Evolutionary conservation across 352 stramenopile species (phyloP), one percentile per base, ranked within the genome.

Genomic region (Nothophytophthora sp.): DNA sequence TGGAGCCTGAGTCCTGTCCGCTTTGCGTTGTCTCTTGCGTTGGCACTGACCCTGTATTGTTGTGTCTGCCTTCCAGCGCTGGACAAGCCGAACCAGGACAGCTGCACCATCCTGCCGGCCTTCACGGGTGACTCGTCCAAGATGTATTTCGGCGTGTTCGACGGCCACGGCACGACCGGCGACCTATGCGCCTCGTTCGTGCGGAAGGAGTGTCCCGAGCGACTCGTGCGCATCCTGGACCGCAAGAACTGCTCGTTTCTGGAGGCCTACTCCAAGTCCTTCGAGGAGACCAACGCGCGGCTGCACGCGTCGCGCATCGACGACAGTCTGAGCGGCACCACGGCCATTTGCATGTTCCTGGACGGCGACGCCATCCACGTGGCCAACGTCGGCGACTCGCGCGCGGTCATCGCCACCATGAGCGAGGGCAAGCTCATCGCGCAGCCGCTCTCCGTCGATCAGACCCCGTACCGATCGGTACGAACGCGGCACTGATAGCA

Each of bases 81-180:
- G 3, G 78, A 98, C 72, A 99, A 99, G 71, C 75, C 94, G 5
- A 99, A 99, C 69, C 97, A 99, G 70, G 97, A 99, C 72, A 78
- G 81, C 19, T 99, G 95, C 70, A 85, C 76, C 18, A 83, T 95
- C 42, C 74, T 93, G 19, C 81, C 82, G 18, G 75, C 73, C 25
- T 95, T 95, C 63, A 89, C 78, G 41, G 79, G 76, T 5, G 81
- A 95, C 48, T 47, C 81, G 12, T 45, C 52, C 15, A 90, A 92
- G 56, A 86, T 93, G 51, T 92, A 92, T 57, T 95, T 95, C 54
- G 86, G 86, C 19, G 82, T 96, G 5, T 96, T 91, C 45, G 86
- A 96, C 47, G 87, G 87, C 18, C 87, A 96, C 48, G 87, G 87
- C 13, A 90, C 80, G 12, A 94, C 82, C 0, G 87, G 86, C 19